Evolutionary conservation across 2,329 filamentous ascomycete species (phyloP), one percentile per base, ranked within the genome.

Genomic region (Sphaerulina vaccinii): DNA sequence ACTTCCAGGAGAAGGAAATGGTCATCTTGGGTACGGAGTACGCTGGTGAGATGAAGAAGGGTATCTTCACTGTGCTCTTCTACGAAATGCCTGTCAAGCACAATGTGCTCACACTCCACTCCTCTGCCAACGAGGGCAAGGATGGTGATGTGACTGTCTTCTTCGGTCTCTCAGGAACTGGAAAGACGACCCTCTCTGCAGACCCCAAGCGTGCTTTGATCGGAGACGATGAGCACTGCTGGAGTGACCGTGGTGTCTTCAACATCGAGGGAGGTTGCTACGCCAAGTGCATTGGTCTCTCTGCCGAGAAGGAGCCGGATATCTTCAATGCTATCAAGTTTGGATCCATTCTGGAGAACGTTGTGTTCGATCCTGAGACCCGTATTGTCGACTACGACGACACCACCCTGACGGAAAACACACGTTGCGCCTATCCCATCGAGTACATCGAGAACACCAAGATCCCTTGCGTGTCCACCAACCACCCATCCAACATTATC

Each of bases 21-120:
- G 93, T 99, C 64, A 99, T 99, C 71, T 85, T 99, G 52, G 93
- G 93, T 73, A 99, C 93, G 29, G 93, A 99, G 79, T 99, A 99
- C 70, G 93, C 93, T 52, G 61, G 60, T 27, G 62, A 65, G 11
- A 66, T 66, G 63, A 66, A 65, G 46, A 65, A 66, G 51, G 91
- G 93, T 65, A 83, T 99, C 74, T 99, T 99, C 82, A 99, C 93
- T 41, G 90, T 99, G 44, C 85, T 99, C 71, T 99, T 96, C 83
- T 99, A 97, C 80, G 93, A 99, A 81, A 99, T 97, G 91, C 93
- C 93, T 56, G 89, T 99, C 71, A 96, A 96, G 85, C 93, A 99
- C 84, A 95, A 97, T 74, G 92, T 99, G 66, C 79, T 99, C 63
- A 99, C 93, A 35, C 86, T 99, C 50, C 93, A 99, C 82, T 99